Evolutionary conservation across 768 basidiomycete genomes (phyloP), one percentile per base, ranked within the genome.

Genomic region (Xanthoconium purpureum): DNA sequence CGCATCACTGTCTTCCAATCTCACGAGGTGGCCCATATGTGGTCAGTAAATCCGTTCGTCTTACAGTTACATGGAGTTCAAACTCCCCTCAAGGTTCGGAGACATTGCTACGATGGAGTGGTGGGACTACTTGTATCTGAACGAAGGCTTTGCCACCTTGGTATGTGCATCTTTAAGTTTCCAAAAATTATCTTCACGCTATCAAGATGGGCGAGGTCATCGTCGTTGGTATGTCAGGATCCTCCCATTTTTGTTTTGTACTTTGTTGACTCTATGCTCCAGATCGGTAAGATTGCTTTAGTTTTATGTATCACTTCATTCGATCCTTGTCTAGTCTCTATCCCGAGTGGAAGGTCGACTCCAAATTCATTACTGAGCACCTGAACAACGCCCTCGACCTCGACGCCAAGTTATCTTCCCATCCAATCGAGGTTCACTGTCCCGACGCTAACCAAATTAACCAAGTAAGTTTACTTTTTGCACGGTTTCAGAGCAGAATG

Each of bases 61-160:
- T 8, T 47, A 3, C 12, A 18, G 18, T 37, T 37, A 35, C 7
- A 36, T 33, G 24, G 30, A 44, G n/a, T 17, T 52, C 30, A 60
- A 78, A 20, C 45, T 18, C 20, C 32, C 24, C 18, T 61, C 40
- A 14, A 63, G 91, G 91, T 96, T 95, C 63, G 94, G 94, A 28
- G 87, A 96, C 68, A 89, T 97, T 63, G 88, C 91, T 7, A 96
- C 93, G 0, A 94, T 95, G 93, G 83, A 84, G 64, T 93, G 91
- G 91, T 94, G 91, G 90, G 84, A 89, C 58, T 86, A 89, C 69
- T 78, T 92, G 47, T 90, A 89, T 71, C 73, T 91, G 55, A 91
- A 89, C 59, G 89, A 91, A 84, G 88, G 91, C n/a, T 92, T 94
- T 69, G 90, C 91, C 6, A 92, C 91, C 4, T 70, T 94, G 75